Base-by-base conservation (phyloP, 2,329 filamentous ascomycete genomes). In the Cytospora piceicola region DNA sequence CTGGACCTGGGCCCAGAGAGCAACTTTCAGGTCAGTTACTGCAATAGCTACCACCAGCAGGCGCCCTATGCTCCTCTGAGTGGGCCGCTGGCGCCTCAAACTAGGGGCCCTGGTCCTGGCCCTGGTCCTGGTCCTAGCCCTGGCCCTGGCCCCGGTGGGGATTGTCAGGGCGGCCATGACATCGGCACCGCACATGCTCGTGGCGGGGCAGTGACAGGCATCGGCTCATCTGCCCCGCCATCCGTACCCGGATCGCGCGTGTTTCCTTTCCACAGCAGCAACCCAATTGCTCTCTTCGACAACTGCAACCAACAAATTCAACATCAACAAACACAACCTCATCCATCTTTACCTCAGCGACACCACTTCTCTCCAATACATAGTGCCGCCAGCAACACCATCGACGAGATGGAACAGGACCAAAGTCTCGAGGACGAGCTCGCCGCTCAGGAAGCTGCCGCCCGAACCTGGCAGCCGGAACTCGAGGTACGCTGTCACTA, bases 401-500 rank as follows among this genome's bases (percentile, higher is more conserved):
- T 49, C n/a, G 5, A 49, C 71, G 77, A 78, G 70, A 81, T 81
- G 79, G 77, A 80, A 56, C 72, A 72, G 42, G 58, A 56, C 34
- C 63, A 63, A 24, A 73, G 71, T 64, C 56, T 72, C 17, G 70
- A 69, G 53, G 76, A 81, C 69, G 83, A 83, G 68, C 76, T 87
- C 61, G 81, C 79, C 51, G 85, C 85, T 61, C 86, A 89, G 75
- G 85, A 89, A 74, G 84, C 83, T 56, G 82, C 87, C 34, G 87
- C 87, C 12, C 78, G 83, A 64, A 82, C 85, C 49, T 89, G 87
- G 72, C 82, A 84, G 67, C 85, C 86, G 8, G 77, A 82, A n/a
- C 76, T 85, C 52, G 77, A 85, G 77, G 87, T 88, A 49, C n/a
- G 63, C 24, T 27, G 53, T 52, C 58, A 58, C 27, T 27, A 15